phyloP scores from a whole-genome alignment of 73 alveolate genomes.

The Tetrahymena elliotti region DNA sequence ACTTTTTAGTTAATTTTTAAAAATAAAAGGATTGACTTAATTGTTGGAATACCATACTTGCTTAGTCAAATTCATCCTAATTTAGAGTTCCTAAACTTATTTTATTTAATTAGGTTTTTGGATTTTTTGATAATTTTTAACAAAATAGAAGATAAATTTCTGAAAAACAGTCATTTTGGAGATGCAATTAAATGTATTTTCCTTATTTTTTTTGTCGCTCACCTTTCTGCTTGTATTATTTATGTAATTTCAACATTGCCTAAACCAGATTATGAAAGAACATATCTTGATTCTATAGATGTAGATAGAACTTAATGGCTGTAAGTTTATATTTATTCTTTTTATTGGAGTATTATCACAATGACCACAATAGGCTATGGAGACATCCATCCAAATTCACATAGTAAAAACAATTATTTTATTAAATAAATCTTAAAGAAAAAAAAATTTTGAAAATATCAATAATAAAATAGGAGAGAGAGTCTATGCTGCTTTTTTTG shows the following conservation, averaged over 20 bases:
- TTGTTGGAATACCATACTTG: background rate
- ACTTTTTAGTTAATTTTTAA: too few species aligned
- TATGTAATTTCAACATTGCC: background rate
- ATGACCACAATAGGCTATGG: background rate
- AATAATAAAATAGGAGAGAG: background rate
- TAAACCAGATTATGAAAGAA: background rate
- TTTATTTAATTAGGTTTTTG: background rate
- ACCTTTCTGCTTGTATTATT: background rate
- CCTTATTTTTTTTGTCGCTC: background rate
- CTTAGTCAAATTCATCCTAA: background rate
- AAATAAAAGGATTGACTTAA: background rate
- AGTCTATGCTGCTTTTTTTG: background rate
- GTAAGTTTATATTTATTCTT: background rate
- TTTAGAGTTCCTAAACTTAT: background rate
- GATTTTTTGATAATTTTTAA: background rate
- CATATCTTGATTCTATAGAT: background rate
- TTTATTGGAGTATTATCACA: background rate
- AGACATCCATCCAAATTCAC: background rate
- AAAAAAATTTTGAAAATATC: background rate
- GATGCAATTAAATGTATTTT: background rate
- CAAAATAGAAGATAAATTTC: background rate
- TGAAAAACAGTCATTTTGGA: background rate
- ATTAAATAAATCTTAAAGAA: background rate
- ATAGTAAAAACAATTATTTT: background rate
- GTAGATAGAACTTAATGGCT: background rate